Conservation (phyloP, 1,284 basidiomycete species). For the Apiotrichum porosum region DNA sequence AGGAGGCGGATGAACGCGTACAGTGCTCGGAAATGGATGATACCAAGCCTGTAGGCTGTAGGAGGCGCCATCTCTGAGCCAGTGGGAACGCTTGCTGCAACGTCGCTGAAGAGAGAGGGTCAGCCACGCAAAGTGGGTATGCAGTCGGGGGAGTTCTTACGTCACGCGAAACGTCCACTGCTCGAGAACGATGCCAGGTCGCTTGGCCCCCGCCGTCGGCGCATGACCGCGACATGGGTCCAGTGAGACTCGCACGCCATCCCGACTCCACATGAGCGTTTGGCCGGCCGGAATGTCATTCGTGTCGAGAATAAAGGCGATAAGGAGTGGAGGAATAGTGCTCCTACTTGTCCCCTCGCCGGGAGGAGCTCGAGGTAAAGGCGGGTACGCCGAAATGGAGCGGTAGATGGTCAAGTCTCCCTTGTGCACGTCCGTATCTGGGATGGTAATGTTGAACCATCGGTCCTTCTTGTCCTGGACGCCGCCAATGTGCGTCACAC, state of each 20-base stretch:
- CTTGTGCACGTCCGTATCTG: constrained; percentile 43
- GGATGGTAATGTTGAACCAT: constrained; percentile 47
- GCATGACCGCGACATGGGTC: constrained; percentile 20
- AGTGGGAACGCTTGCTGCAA: not conserved
- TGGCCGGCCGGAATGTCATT: constrained; percentile 40
- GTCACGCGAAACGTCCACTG: constrained; percentile 43
- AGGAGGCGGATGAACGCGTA: constrained; percentile 40
- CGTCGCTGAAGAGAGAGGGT: constrained; percentile 1
- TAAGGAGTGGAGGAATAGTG: constrained; percentile 41
- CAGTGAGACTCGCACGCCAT: constrained; percentile 24
- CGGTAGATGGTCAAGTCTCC: constrained; percentile 41
- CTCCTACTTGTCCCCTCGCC: constrained; percentile 11
- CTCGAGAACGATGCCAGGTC: constrained; percentile 42
- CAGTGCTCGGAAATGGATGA: constrained; percentile 44
- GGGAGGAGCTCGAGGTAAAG: constrained; percentile 5
- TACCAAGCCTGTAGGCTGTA: constrained; percentile 41
- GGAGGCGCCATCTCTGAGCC: constrained; percentile 33
- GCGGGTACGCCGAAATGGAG: constrained; percentile 29
- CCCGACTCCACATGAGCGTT: constrained; percentile 38
- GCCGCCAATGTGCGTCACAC: constrained; percentile 38
- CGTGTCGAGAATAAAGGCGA: constrained; percentile 47
- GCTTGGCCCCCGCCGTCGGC: constrained; percentile 16
- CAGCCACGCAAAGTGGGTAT: not conserved
- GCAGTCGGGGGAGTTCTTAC: too few relatives aligned
- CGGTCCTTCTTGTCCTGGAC: constrained; percentile 41